Percentiles rank a stretch among this genome's conserved stretches.
Evolutionary conservation across 306 rosid species (phyloP).

Genomic region (Prunus campanulata): DNA sequence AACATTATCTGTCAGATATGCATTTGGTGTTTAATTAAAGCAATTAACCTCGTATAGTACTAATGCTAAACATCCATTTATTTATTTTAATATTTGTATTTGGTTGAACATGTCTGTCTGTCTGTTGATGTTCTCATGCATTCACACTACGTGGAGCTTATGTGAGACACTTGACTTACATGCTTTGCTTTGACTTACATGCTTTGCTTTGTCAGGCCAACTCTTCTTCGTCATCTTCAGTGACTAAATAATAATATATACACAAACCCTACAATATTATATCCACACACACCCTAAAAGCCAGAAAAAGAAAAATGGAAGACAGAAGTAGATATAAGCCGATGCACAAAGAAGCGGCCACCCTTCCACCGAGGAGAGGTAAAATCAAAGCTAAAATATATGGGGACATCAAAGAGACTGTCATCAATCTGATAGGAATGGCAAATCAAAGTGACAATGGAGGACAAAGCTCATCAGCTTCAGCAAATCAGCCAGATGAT

Average conservation of each 20-base stretch:
- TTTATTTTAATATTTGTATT: background rate
- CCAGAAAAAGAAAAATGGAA: background rate
- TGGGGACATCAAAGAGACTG: background rate
- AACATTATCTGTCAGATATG: background rate
- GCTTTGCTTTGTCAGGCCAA: background rate
- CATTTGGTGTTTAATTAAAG: background rate
- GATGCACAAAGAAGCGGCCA: background rate
- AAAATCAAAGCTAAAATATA: background rate
- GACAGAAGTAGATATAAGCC: background rate
- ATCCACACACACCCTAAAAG: background rate
- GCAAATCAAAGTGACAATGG: background rate
- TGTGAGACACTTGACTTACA: background rate
- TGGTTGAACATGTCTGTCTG: background rate
- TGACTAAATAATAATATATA: too few species aligned
- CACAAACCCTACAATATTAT: background rate
- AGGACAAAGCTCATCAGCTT: background rate
- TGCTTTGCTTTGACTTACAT: background rate
- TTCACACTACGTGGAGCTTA: background rate
- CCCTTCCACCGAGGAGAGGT: background rate
- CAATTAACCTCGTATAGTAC: background rate
- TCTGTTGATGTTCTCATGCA: background rate
- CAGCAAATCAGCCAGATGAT: background rate
- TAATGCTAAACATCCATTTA: background rate
- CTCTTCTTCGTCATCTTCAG: background rate
- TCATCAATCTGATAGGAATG: background rate